A percentile compares a stretch with the other conserved stretches of the same genome.
phyloP scores from a whole-genome alignment of 768 basidiomycete genomes.

The Naganishia vaughanmartiniae region DNA sequence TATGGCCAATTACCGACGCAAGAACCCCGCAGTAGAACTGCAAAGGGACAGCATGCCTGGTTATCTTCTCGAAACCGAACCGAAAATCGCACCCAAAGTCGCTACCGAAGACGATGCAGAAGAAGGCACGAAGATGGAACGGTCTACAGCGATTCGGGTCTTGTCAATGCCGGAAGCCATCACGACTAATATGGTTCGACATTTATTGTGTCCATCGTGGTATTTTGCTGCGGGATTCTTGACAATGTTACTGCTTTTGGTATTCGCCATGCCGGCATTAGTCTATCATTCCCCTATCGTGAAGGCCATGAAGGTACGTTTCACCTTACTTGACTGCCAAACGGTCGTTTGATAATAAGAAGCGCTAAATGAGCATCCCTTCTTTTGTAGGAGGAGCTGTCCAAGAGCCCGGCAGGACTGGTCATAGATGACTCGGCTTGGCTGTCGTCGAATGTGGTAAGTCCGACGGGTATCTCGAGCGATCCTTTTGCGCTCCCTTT shows the following conservation, averaged over 20 bases:
- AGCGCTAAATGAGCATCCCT: neutral
- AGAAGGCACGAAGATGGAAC: neutral
- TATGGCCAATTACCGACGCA: conserved; percentile 1
- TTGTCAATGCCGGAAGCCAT: neutral
- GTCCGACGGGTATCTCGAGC: neutral
- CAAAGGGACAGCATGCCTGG: neutral
- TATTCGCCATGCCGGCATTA: conserved; percentile 6
- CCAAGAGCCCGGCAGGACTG: neutral
- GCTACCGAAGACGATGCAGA: neutral
- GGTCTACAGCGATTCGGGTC: neutral
- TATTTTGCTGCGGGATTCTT: neutral
- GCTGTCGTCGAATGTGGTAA: conserved; percentile 1
- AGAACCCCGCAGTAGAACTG: neutral
- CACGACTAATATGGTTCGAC: neutral
- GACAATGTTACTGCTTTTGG: neutral
- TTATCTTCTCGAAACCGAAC: neutral
- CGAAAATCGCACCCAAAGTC: neutral
- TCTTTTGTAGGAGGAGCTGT: neutral
- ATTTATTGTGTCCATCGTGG: neutral
- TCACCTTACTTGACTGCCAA: neutral
- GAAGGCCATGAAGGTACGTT: neutral
- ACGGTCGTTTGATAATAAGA: neutral
- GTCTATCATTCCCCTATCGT: neutral
- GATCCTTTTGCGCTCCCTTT: neutral
- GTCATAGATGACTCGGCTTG: neutral